Base-by-base conservation (phyloP, 768 basidiomycete genomes). In the Lyophyllum shimeji region DNA sequence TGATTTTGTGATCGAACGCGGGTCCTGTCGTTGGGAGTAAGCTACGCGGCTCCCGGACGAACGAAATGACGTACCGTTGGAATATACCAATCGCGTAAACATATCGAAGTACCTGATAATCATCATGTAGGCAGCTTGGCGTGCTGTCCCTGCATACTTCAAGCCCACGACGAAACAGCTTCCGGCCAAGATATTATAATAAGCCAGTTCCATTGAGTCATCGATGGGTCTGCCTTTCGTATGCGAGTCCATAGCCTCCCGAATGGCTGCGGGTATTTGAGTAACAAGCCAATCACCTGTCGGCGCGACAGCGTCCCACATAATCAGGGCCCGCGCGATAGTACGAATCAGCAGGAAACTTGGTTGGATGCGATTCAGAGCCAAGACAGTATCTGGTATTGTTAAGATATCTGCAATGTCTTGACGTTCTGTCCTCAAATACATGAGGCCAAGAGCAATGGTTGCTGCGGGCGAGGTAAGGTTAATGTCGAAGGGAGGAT, bases 81-180 rank as follows among this genome's bases (percentile, higher is more conserved):
- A 77, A 60, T 86, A 86, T 0, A 87, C 84, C 58, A 86, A 73
- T 25, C 86, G 79, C 46, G 84, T 89, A 65, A 94, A 89, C 25
- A 84, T 72, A 64, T 96, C 94, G 61, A 89, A 91, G 71, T 90
- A 87, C 54, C 82, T 79, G 57, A 95, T 86, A 52, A 98, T 80
- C 67, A 92, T 80, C 44, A 82, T 74, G 66, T 97, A 93, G 1
- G 95, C 96, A 60, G 94, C 87, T 56, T 94, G 89, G 18, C 90
- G 80, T 0, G 95, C 95, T 1, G 94, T 96, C 5, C 97, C 96
- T 3, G 96, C 96, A 63, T 86, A 97, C 69, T 96, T 98, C 57
- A 99, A 74, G 9, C 88, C 95, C 37, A 98, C 81, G 1, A 85
- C 92, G 60, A 98, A 95, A 71, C 95, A 98, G 54, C 87, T 88